Evolutionary conservation across 2,329 filamentous ascomycete species (phyloP), one percentile per base, ranked within the genome.

Genomic region (Sporothrix brunneoviolacea): DNA sequence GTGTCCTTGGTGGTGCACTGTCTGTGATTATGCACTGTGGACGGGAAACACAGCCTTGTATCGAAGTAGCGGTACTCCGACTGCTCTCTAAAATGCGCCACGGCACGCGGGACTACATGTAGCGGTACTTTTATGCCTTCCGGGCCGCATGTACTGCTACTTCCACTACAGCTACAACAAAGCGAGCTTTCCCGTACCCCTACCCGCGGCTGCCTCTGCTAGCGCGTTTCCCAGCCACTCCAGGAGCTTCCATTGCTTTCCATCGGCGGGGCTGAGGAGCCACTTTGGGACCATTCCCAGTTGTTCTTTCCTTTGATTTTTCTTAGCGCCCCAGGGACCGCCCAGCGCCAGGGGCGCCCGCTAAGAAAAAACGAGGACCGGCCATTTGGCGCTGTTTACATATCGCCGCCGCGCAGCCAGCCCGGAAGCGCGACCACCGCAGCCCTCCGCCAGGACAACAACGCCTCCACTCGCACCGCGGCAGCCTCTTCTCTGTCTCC

Each of bases 201-300:
- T 52, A 52, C 50, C 37, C 35, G 5, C 1, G 3, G 10, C 15
- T 18, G 16, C 18, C 32, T 37, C 30, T 21, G 38, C 40, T 50
- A 53, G 47, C 42, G 47, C 32, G 37, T 36, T 28, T 36, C 19
- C 40, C 55, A 52, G 50, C 52, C 52, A 45, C 52, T 57, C 50
- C 45, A 58, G 48, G 48, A 57, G 50, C 54, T 58, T 58, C 55
- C 57, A 58, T 58, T 50, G 52, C 55, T 52, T 57, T 57, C 55
- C 55, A 58, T 57, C 49, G 51, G 56, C 55, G 56, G 56, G 55
- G 56, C 56, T 54, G 49, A 48, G 52, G 36, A 44, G 47, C 52
- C 56, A 39, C 49, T 51, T 52, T 55, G 32, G 47, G 47, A 43
- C 9, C 24, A 30, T 46, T 42, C 33, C 48, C 24, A 10, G 24